These are phyloP conservation scores for Sugiyamaella mastotermitis DNA, from an alignment of 805 yeast genomes.

Conservation along the genomic window DNA sequence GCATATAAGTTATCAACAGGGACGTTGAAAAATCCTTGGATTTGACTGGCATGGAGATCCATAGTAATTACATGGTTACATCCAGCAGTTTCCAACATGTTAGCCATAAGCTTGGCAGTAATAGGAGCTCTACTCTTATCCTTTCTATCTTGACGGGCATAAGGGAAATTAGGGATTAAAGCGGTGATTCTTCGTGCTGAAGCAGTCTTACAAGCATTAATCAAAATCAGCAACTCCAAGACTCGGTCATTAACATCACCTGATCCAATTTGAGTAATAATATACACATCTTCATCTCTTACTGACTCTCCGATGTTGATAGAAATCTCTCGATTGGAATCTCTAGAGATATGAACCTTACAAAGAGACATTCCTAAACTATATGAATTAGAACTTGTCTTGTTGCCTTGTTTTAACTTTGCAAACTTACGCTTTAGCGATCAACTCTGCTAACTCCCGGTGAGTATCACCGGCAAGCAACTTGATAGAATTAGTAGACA, in stretches of 20 bases:
- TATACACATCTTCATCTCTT: conserved; percentile 72
- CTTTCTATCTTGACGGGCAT: conserved; percentile 96
- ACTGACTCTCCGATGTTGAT: conserved; percentile 83
- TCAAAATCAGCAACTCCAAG: conserved; percentile 82
- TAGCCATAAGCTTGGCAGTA: conserved; percentile 92
- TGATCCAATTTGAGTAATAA: conserved; percentile 63
- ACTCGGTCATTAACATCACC: conserved; percentile 83
- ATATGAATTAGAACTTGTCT: neutral
- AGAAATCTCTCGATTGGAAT: conserved; percentile 80
- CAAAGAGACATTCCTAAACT: conserved; percentile 61
- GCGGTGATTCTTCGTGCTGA: conserved; percentile 94
- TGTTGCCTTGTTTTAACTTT: neutral
- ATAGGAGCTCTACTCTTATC: conserved; percentile 96
- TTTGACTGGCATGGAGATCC: conserved; percentile 97
- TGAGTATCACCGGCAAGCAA: conserved; percentile 55
- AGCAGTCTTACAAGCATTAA: conserved; percentile 92
- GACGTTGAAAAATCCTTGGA: conserved; percentile 93
- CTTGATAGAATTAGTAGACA: conserved; percentile 48
- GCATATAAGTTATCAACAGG: conserved; percentile 97
- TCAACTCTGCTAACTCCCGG: conserved; percentile 70
- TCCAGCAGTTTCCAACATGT: conserved; percentile 89
- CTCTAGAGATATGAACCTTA: conserved; percentile 73
- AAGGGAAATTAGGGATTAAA: conserved; percentile 92
- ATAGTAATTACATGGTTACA: conserved; percentile 94
- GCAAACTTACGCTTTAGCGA: conserved; percentile 43